Conservation (phyloP, 2,329 filamentous ascomycete species). For the Nemania serpens region DNA sequence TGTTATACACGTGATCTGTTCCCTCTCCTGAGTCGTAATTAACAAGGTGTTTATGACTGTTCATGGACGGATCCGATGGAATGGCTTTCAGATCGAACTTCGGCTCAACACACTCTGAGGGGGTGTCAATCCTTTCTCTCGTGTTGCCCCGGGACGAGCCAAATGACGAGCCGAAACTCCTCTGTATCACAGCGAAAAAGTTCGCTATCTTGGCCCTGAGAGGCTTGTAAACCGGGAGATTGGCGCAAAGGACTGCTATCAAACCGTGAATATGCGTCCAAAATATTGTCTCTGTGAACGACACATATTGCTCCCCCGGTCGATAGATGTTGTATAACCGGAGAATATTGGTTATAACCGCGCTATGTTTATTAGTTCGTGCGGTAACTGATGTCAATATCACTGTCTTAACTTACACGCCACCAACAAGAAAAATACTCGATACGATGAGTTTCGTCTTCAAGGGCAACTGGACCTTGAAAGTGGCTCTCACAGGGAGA, state of each 20-base stretch:
- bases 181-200: not conserved
- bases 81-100: not conserved
- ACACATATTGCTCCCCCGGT: not conserved
- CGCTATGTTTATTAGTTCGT: not conserved
- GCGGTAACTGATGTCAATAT: not conserved
- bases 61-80: not conserved
- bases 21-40: not conserved
- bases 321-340: constrained; percentile 13
- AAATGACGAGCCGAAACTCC: not conserved
- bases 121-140: not conserved
- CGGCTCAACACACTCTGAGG: not conserved
- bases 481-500: constrained; percentile 11
- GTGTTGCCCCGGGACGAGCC: not conserved
- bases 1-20: not conserved
- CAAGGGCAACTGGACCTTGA: constrained; percentile 11
- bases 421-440: constrained; percentile 20
- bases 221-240: constrained; percentile 14
- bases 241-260: constrained; percentile 6
- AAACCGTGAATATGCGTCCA: constrained; percentile 9
- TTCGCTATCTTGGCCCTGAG: not conserved
- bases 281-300: not conserved
- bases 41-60: not conserved
- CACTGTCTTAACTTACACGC: constrained; percentile 13
- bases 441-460: constrained; percentile 14
- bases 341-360: constrained; percentile 13